phyloP scores from a whole-genome alignment of 805 yeast genomes.

The Saccharomycopsis javanensis region DNA sequence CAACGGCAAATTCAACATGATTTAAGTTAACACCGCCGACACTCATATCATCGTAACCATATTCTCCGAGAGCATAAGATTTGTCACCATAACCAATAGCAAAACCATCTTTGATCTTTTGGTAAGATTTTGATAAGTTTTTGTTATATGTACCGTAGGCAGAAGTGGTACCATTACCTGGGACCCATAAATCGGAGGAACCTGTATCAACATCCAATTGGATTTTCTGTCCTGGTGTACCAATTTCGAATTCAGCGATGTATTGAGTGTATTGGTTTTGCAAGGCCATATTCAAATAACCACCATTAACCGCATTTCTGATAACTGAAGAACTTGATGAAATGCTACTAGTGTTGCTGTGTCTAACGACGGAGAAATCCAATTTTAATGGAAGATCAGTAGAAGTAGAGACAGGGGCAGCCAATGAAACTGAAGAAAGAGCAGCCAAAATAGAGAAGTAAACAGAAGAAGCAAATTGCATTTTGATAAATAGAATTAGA shows the following conservation, averaged over 20 bases:
- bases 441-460: conserved; percentile 9
- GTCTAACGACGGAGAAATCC: conserved; percentile 15
- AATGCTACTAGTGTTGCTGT: not conserved
- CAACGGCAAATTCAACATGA: conserved; percentile 11
- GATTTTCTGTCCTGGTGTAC: conserved; percentile 23
- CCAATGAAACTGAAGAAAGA: conserved; percentile 10
- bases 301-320: conserved; percentile 5
- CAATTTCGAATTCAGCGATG: conserved; percentile 25
- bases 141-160: conserved; percentile 32
- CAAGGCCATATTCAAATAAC: conserved; percentile 7
- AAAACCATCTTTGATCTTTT: conserved; percentile 27
- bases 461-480: conserved; percentile 5
- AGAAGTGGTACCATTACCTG: conserved; percentile 10
- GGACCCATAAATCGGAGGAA: conserved; percentile 28
- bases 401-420: conserved; percentile 12
- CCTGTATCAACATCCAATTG: conserved; percentile 26
- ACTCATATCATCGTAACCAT: conserved; percentile 24
- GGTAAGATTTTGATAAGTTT: conserved; percentile 28
- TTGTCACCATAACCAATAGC: conserved; percentile 39
- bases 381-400: conserved; percentile 10
- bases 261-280: conserved; percentile 13
- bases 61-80: conserved; percentile 39
- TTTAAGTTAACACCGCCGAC: conserved; percentile 15
- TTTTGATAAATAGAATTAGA: no score
- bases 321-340: not conserved